Evolutionary conservation across 352 stramenopile species (phyloP).

Genomic region (Globisporangium polare): DNA sequence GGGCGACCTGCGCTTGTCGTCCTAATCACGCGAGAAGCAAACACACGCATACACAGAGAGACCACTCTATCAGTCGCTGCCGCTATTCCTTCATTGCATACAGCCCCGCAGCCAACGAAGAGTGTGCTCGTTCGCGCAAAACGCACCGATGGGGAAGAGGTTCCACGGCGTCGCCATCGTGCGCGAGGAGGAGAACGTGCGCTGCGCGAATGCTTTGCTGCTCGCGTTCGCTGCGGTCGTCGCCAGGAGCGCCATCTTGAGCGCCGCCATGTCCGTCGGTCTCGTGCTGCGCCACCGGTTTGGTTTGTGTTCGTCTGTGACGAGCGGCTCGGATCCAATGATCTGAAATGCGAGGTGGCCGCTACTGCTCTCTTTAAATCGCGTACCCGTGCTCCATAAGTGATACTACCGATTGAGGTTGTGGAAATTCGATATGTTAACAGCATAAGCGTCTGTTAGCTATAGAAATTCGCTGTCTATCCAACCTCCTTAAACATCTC

Average conservation of each 20-base stretch:
- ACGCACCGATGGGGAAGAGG: conserved; percentile 39
- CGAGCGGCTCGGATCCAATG: not conserved
- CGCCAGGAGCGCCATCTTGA: conserved; percentile 18
- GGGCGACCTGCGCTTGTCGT: not conserved
- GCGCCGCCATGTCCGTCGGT: conserved; percentile 2
- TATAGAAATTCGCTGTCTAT: no score
- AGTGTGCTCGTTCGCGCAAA: not conserved
- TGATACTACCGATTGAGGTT: not conserved
- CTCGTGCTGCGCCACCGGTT: conserved; percentile 8
- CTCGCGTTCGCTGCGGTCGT: not conserved
- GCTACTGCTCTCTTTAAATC: not conserved
- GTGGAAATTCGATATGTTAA: no score
- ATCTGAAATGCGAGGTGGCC: not conserved
- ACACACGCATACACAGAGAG: not conserved
- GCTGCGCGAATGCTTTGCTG: not conserved
- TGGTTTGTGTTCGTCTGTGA: not conserved
- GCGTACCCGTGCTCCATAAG: not conserved
- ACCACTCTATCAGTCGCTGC: not conserved
- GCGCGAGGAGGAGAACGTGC: conserved; percentile 23
- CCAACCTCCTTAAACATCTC: no score
- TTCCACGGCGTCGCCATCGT: conserved; percentile 25
- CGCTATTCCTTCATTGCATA: not conserved
- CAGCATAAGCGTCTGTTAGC: no score
- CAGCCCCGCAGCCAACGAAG: not conserved
- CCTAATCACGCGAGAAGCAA: conserved; percentile 11